Percentiles rank a stretch among this genome's conserved stretches.
These are phyloP conservation scores for Colletotrichum sp. DNA, from an alignment of 2,329 filamentous ascomycete genomes.

Conservation along the genomic window DNA sequence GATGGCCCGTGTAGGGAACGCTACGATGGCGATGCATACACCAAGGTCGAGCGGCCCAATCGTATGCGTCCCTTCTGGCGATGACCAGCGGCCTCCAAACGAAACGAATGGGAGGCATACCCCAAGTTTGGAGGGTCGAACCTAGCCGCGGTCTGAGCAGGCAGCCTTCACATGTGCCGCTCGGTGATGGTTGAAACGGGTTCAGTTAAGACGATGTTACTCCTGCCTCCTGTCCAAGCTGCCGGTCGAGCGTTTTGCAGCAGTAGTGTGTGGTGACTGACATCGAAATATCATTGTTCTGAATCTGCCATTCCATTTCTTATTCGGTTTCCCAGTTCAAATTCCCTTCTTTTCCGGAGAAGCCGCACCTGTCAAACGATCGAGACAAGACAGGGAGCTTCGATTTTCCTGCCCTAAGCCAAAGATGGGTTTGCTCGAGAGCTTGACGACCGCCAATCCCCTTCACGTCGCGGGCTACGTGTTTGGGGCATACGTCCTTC, in stretches of 20 bases:
- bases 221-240: not conserved
- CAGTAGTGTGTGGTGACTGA: not conserved
- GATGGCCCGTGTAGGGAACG: not conserved
- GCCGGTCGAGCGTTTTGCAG: not conserved
- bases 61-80: not conserved
- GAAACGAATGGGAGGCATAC: slow-evolving; percentile 3
- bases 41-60: not conserved
- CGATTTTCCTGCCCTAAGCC: not conserved
- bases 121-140: not conserved
- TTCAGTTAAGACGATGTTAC: slow-evolving; percentile 15
- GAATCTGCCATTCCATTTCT: not conserved
- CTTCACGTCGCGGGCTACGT: slow-evolving; percentile 4
- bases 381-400: not conserved
- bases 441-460: slow-evolving; percentile 1
- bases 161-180: slow-evolving; percentile 16
- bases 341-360: not conserved
- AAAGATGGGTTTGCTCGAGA: slow-evolving; percentile 11
- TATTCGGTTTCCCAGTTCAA: not conserved
- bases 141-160: slow-evolving; percentile 11
- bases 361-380: not conserved
- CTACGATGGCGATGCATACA: slow-evolving; percentile 1
- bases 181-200: slow-evolving; percentile 9
- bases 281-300: not conserved
- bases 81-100: not conserved
- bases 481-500: not conserved